phyloP scores from a whole-genome alignment of 2,329 filamentous ascomycete species.

The Helminthosporium solani region DNA sequence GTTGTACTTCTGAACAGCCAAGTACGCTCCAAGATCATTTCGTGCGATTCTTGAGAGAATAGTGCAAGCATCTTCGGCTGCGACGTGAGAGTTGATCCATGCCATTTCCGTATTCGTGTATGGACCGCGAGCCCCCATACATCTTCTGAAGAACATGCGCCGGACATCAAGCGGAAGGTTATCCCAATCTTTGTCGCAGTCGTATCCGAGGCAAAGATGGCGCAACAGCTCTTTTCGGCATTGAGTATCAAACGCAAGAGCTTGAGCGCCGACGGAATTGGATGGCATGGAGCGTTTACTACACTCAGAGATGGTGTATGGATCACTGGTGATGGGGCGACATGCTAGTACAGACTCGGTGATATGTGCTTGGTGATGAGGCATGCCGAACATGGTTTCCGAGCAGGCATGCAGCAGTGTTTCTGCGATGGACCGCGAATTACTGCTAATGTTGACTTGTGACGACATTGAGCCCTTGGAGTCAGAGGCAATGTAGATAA shows the following conservation, averaged over 20 bases:
- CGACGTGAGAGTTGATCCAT: constrained; percentile 50
- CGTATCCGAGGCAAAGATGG: constrained; percentile 51
- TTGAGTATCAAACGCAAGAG: constrained; percentile 20
- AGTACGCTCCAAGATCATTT: constrained; percentile 50
- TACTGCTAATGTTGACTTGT: constrained; percentile 37
- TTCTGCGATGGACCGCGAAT: constrained; percentile 36
- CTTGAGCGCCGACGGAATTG: constrained; percentile 18
- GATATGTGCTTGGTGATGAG: constrained; percentile 35
- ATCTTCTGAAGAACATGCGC: constrained; percentile 49
- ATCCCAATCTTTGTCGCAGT: constrained; percentile 56
- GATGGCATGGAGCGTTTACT: constrained; percentile 36
- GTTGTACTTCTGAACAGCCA: constrained; percentile 36
- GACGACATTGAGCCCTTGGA: constrained; percentile 19
- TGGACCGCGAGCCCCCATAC: constrained; percentile 45
- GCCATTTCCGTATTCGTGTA: constrained; percentile 45
- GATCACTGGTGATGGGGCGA: constrained; percentile 16
- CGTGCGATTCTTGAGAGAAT: constrained; percentile 47
- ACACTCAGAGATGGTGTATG: constrained; percentile 34
- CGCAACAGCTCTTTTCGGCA: constrained; percentile 50
- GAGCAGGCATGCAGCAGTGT: constrained; percentile 37
- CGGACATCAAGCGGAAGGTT: constrained; percentile 50
- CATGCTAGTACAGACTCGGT: constrained; percentile 37
- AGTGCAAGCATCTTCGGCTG: constrained; percentile 43
- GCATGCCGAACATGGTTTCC: constrained; percentile 37
- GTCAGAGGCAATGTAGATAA: constrained; percentile 37